These are phyloP conservation scores for Neurospora sp. DNA, from an alignment of 495 filamentous ascomycete species.

Conservation along the genomic window DNA sequence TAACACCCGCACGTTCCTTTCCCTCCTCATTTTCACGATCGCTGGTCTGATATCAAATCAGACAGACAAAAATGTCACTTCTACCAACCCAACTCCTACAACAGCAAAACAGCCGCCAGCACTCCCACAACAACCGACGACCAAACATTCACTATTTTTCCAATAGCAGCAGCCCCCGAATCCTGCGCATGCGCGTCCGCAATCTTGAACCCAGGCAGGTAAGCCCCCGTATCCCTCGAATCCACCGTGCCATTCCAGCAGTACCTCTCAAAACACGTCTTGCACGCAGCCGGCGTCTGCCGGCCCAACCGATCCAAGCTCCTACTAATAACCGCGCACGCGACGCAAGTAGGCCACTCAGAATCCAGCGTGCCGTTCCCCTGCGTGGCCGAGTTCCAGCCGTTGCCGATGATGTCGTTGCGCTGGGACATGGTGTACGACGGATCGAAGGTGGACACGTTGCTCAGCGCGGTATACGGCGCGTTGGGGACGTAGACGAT, in stretches of 20 bases:
- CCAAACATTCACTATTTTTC: neutral
- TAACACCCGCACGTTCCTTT: neutral
- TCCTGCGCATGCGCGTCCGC: slow-evolving; percentile 6
- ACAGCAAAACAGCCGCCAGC: slow-evolving; percentile 2
- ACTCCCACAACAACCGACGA: neutral
- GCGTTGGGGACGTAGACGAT: slow-evolving; percentile 87
- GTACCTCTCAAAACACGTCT: slow-evolving; percentile 64
- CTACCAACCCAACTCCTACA: neutral
- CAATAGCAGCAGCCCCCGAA: neutral
- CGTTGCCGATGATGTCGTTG: slow-evolving; percentile 73
- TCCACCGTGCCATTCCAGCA: slow-evolving; percentile 78
- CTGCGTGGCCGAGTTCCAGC: slow-evolving; percentile 70
- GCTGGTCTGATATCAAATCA: neutral
- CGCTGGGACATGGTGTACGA: slow-evolving; percentile 52
- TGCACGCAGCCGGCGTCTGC: slow-evolving; percentile 55
- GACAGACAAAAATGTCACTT: neutral
- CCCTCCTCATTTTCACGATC: neutral
- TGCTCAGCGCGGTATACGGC: slow-evolving; percentile 64
- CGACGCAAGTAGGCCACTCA: slow-evolving; percentile 71
- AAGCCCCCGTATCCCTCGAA: slow-evolving; percentile 20
- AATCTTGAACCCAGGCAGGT: slow-evolving; percentile 24
- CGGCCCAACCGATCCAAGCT: slow-evolving; percentile 59
- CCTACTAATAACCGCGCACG: slow-evolving; percentile 76
- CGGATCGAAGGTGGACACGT: slow-evolving; percentile 62
- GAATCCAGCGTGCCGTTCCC: slow-evolving; percentile 65